These are phyloP conservation scores for Pseudogymnoascus sp. DNA, from an alignment of 2,329 filamentous ascomycete genomes.

Conservation along the genomic window DNA sequence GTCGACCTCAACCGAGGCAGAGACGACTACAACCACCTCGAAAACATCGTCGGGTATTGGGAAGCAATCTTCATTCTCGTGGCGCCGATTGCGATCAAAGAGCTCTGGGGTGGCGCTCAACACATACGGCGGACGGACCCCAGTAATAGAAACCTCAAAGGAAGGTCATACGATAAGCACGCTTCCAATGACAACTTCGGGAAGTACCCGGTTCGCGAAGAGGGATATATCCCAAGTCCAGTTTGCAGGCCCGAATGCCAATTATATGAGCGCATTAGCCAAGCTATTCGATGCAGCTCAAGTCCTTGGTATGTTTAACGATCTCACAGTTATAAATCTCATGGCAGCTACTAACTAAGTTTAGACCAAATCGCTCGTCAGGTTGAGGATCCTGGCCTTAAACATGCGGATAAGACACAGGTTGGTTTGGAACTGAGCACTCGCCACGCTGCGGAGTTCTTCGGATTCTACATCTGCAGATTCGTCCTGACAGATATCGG, in stretches of 20 bases:
- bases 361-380: slow-evolving; percentile 91
- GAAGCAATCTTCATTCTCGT: slow-evolving; percentile 75
- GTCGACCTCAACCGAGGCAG: slow-evolving; percentile 32
- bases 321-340: neutral
- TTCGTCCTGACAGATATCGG: slow-evolving; percentile 85
- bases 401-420: slow-evolving; percentile 86
- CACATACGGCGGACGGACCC: slow-evolving; percentile 41
- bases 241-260: slow-evolving; percentile 76
- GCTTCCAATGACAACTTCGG: slow-evolving; percentile 63
- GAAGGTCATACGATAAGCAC: slow-evolving; percentile 61
- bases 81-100: slow-evolving; percentile 85
- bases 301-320: slow-evolving; percentile 65
- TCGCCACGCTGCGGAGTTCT: slow-evolving; percentile 92
- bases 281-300: slow-evolving; percentile 89
- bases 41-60: slow-evolving; percentile 55
- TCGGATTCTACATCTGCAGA: slow-evolving; percentile 90
- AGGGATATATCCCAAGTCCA: slow-evolving; percentile 60
- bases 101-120: slow-evolving; percentile 62
- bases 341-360: slow-evolving; percentile 21
- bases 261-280: slow-evolving; percentile 87
- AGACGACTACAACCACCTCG: slow-evolving; percentile 34
- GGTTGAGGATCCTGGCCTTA: slow-evolving; percentile 88
- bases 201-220: slow-evolving; percentile 59
- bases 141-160: slow-evolving; percentile 36
- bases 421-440: slow-evolving; percentile 91